Base-by-base conservation (phyloP, 2,329 filamentous ascomycete species). In the Beauveria sp. region DNA sequence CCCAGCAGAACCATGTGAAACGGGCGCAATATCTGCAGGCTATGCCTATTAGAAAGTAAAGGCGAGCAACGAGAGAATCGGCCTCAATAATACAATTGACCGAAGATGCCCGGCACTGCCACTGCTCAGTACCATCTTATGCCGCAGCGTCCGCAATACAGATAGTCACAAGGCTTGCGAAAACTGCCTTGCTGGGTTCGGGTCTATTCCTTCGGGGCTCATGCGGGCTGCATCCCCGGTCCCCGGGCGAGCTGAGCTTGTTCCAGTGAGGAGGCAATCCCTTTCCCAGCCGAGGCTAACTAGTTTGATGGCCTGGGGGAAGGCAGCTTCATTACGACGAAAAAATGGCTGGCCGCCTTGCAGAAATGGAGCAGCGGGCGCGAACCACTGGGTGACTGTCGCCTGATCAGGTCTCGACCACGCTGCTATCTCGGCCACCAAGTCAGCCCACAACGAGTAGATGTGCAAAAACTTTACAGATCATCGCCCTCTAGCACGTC, bases 121-220 rank as follows among this genome's bases (percentile, higher is more conserved):
- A 45, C 52, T 18, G 40, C 5, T 4, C 18, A 12, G 40, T 43
- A 38, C 24, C 30, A 34, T 34, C 3, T 14, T 12, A 34, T 34
- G 30, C 30, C 1, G 30, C 12, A 34, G 30, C 12, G 30, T 34
- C 12, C 12, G 12, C 30, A 34, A 34, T 14, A 14, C 30, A 34
- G 30, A 34, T 4, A 26, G 55, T 58, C 55, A 58, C 30, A 58
- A 58, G 55, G 55, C 55, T 50, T 58, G 30, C 30, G 26, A 42
- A 58, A 58, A 49, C 49, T 50, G 55, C 55, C 55, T 58, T 58
- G 55, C 55, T 58, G 22, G 55, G 55, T n/a, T 28, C 22, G 55
- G 45, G 55, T 12, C 14, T 5, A n/a, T 42, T 34, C 18, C 16
- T 18, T 28, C 14, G 22, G 20, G 20, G 6, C 22, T 50, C 26